These are phyloP conservation scores for Phytopythium vexans DNA, from an alignment of 352 stramenopile genomes.

Conservation along the genomic window DNA sequence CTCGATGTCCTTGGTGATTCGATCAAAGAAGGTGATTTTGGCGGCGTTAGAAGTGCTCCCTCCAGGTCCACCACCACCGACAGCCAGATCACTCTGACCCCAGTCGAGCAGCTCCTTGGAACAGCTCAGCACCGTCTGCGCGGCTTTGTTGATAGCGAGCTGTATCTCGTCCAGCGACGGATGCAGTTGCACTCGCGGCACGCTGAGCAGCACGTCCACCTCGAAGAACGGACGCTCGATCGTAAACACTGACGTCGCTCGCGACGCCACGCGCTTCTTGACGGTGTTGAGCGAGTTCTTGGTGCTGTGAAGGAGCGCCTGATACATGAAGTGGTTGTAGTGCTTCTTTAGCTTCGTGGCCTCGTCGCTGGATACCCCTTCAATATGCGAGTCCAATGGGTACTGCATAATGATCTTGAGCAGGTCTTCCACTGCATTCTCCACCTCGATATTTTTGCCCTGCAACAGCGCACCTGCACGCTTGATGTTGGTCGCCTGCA, in stretches of 20 bases:
- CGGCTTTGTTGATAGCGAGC: conserved; percentile 96
- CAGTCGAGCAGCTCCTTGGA: conserved; percentile 97
- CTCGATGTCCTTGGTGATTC: conserved; percentile 99
- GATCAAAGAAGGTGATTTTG: conserved; percentile 95
- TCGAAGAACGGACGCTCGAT: conserved; percentile 97
- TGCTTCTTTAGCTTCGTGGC: conserved; percentile 96
- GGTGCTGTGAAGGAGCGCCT: conserved; percentile 95
- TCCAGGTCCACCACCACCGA: conserved; percentile 10
- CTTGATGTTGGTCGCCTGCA: conserved; percentile 95
- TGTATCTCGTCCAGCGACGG: conserved; percentile 98
- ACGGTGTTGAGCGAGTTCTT: conserved; percentile 98
- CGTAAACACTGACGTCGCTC: conserved; percentile 87
- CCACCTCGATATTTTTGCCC: conserved; percentile 98
- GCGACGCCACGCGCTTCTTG: conserved; percentile 96
- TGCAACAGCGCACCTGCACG: conserved; percentile 91
- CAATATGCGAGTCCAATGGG: conserved; percentile 94
- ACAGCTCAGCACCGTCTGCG: conserved; percentile 95
- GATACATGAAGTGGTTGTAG: conserved; percentile 99
- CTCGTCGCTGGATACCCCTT: conserved; percentile 92
- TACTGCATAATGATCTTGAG: conserved; percentile 96
- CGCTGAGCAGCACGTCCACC: conserved; percentile 95
- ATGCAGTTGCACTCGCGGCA: conserved; percentile 91
- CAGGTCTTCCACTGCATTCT: conserved; percentile 97
- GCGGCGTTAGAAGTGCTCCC: conserved; percentile 19
- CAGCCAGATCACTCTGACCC: conserved; percentile 74